These are phyloP conservation scores for Mycothermus thermophilus DNA, from an alignment of 495 filamentous ascomycete genomes.

Conservation along the genomic window DNA sequence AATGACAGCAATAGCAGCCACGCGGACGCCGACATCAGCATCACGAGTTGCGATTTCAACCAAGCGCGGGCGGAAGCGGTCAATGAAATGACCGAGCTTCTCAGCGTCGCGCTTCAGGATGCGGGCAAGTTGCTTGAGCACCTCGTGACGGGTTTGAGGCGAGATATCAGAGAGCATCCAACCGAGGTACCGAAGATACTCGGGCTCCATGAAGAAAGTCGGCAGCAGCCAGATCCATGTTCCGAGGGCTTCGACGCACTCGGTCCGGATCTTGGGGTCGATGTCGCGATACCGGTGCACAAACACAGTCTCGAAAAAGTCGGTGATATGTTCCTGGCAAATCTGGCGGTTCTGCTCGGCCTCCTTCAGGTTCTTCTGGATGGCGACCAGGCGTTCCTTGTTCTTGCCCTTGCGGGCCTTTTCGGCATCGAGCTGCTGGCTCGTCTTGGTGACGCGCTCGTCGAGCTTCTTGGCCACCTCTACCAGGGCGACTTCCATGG, in stretches of 20 bases:
- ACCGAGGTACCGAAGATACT: slow-evolving; percentile 82
- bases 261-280: slow-evolving; percentile 70
- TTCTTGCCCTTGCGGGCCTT: slow-evolving; percentile 57
- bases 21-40: slow-evolving; percentile 61
- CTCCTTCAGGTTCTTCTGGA: slow-evolving; percentile 52
- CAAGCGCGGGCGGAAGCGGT: slow-evolving; percentile 71
- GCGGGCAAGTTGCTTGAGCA: slow-evolving; percentile 63
- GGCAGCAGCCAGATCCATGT: slow-evolving; percentile 75
- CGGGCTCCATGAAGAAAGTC: slow-evolving; percentile 72
- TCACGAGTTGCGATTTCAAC: slow-evolving; percentile 87
- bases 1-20: slow-evolving; percentile 62
- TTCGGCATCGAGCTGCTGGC: slow-evolving; percentile 66
- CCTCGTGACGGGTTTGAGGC: slow-evolving; percentile 54
- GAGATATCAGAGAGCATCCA: slow-evolving; percentile 81
- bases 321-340: slow-evolving; percentile 54
- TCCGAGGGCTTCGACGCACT: slow-evolving; percentile 72
- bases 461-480: slow-evolving; percentile 58
- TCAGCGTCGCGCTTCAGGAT: slow-evolving; percentile 68
- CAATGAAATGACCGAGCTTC: slow-evolving; percentile 74
- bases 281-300: slow-evolving; percentile 91
- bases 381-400: slow-evolving; percentile 42
- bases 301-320: slow-evolving; percentile 80
- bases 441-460: slow-evolving; percentile 51
- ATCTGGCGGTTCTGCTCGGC: slow-evolving; percentile 48
- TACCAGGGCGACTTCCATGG: slow-evolving; percentile 57